These are phyloP conservation scores for Aspergillus avenaceus DNA, from an alignment of 495 filamentous ascomycete genomes.

Conservation along the genomic window DNA sequence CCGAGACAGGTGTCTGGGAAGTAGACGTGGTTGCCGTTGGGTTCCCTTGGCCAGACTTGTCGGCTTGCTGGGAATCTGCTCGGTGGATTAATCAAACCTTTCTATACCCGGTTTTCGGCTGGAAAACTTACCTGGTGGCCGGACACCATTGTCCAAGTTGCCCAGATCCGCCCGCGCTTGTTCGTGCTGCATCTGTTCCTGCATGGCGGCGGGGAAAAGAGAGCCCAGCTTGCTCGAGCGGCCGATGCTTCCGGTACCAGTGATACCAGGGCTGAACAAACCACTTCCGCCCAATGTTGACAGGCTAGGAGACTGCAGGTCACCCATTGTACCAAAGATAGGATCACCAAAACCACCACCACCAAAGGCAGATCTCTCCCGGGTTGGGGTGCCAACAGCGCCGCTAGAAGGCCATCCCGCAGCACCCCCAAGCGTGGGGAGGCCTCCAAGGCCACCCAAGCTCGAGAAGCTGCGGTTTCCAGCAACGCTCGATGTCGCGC, in stretches of 20 bases:
- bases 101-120: not conserved
- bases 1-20: slow-evolving; percentile 39
- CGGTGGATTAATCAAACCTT: not conserved
- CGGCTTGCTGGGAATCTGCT: slow-evolving; percentile 21
- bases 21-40: slow-evolving; percentile 32
- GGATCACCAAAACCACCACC: slow-evolving; percentile 66
- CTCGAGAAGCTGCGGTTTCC: slow-evolving; percentile 64
- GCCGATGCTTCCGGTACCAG: slow-evolving; percentile 51
- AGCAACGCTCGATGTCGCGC: slow-evolving; percentile 81
- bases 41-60: slow-evolving; percentile 25
- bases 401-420: slow-evolving; percentile 62
- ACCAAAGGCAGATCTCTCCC: slow-evolving; percentile 62
- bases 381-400: slow-evolving; percentile 66
- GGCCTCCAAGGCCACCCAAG: slow-evolving; percentile 58
- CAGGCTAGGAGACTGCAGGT: slow-evolving; percentile 71
- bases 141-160: slow-evolving; percentile 38
- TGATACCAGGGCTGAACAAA: slow-evolving; percentile 49
- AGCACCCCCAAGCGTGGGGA: slow-evolving; percentile 53
- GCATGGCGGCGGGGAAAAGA: slow-evolving; percentile 81
- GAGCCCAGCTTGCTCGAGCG: slow-evolving; percentile 81
- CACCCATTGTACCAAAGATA: slow-evolving; percentile 66
- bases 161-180: slow-evolving; percentile 49
- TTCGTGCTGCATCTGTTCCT: slow-evolving; percentile 73
- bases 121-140: slow-evolving; percentile 17
- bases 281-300: slow-evolving; percentile 55